Conservation (phyloP, 805 yeast genomes). For the Zygoascus bituminiphila region DNA sequence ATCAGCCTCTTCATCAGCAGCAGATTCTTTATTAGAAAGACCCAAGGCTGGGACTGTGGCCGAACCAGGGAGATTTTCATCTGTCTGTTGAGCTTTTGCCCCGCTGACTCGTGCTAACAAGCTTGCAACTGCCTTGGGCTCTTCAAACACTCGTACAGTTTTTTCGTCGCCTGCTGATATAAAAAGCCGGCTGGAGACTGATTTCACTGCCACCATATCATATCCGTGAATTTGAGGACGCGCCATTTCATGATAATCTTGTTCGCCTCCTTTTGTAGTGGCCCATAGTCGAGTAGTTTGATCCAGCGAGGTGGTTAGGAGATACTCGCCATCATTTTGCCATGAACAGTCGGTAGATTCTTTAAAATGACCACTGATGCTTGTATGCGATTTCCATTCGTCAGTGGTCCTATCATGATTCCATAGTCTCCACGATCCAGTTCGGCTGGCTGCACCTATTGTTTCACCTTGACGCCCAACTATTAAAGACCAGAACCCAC, state of each 20-base stretch:
- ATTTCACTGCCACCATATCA: constrained; percentile 78
- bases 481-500: constrained; percentile 63
- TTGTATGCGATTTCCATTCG: constrained; percentile 33
- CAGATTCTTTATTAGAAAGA: constrained; percentile 78
- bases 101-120: constrained; percentile 50
- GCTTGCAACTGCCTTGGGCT: constrained; percentile 69
- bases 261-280: constrained; percentile 39
- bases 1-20: constrained; percentile 36
- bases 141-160: constrained; percentile 77
- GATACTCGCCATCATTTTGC: constrained; percentile 51
- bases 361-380: constrained; percentile 67
- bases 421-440: constrained; percentile 91
- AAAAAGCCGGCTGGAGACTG: constrained; percentile 53
- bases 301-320: constrained; percentile 76
- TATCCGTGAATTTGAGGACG: constrained; percentile 98
- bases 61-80: constrained; percentile 54
- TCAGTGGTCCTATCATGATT: constrained; percentile 22
- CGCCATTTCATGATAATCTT: constrained; percentile 81
- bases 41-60: constrained; percentile 93
- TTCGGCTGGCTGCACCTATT: constrained; percentile 74
- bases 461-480: constrained; percentile 28
- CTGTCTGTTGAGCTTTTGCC: constrained; percentile 20
- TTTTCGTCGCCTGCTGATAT: constrained; percentile 97
- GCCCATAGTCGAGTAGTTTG: constrained; percentile 87
- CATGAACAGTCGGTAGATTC: constrained; percentile 75